Evolutionary conservation across 2,329 filamentous ascomycete species (phyloP), one percentile per base, ranked within the genome.

Genomic region (Phoma sp.): DNA sequence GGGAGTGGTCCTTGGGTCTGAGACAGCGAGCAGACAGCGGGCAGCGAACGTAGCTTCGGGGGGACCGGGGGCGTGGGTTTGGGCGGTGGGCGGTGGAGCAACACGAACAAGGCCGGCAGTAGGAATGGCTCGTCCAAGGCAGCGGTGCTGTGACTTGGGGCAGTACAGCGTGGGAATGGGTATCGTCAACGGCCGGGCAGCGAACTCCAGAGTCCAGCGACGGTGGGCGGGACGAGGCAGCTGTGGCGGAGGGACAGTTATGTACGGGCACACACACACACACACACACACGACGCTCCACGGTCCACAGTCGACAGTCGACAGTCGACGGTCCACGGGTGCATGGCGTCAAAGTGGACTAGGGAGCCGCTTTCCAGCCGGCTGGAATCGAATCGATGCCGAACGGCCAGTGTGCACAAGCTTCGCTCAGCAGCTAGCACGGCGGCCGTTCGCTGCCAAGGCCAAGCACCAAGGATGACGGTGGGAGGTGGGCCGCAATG

Each of bases 321-420:
- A n/a, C n/a, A n/a, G n/a, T n/a, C 7, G 8, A 25, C 24, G 4
- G 7, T 7, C 24, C 24, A 25, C 24, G 35, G 52, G 41, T 46
- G 40, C 40, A 52, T 49, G 38, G 45, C 39, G 41, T 51, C 48
- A 41, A 46, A 56, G 57, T 40, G 53, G 65, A 40, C 59, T 60
- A 61, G 57, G 57, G 54, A 53, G 64, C 60, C 51, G 59, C 50
- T 54, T 63, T 54, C 69, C 67, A 68, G 58, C 54, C 60, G 48
- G 58, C 62, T 66, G 70, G 70, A 63, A 62, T 62, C 58, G 61
- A 59, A 35, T 51, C 52, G 46, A 51, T 58, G 60, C 64, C 64
- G 62, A 67, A 65, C 63, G n/a, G n/a, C n/a, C n/a, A n/a, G n/a
- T 58, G 60, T 54, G 63, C 67, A 61, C 67, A 63, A 68, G 64